Conservation (phyloP, 306 rosid species). For the Cicer cuneatum region DNA sequence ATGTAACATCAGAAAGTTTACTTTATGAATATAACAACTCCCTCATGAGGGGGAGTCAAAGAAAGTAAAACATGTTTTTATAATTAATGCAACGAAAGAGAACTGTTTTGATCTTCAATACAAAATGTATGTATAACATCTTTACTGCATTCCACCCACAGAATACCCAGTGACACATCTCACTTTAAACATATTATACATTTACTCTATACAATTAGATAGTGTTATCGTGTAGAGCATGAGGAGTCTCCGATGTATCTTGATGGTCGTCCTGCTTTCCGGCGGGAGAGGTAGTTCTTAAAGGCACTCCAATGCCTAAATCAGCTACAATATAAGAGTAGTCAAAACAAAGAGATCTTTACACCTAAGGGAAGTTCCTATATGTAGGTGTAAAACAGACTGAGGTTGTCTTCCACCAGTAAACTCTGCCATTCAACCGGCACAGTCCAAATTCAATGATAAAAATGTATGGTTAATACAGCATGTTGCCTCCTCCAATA, state of each 20-base stretch:
- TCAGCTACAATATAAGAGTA: no score
- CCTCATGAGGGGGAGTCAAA: constrained; percentile 16
- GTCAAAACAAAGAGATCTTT: no score
- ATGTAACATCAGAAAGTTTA: constrained; percentile 29
- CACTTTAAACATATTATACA: constrained; percentile 15
- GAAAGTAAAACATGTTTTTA: not conserved
- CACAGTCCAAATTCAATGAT: not conserved
- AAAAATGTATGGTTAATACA: not conserved
- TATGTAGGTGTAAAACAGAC: no score
- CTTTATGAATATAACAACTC: constrained; percentile 13
- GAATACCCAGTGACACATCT: constrained; percentile 14
- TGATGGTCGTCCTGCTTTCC: not conserved
- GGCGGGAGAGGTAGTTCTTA: not conserved
- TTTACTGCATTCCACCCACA: constrained; percentile 8
- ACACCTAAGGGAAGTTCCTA: no score
- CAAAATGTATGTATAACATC: constrained; percentile 21
- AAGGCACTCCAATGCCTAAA: not conserved
- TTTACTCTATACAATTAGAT: not conserved
- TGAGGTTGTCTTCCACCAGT: not conserved
- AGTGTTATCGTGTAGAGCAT: not conserved
- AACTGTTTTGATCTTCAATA: constrained; percentile 10
- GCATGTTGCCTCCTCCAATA: not conserved
- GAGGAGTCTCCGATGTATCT: not conserved
- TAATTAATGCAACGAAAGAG: constrained; percentile 10
- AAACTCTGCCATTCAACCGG: not conserved